Percentiles rank a stretch among this genome's conserved stretches.
Conservation (phyloP, 371 early-diverging fungal genomes). For the Nematocida sp. region DNA sequence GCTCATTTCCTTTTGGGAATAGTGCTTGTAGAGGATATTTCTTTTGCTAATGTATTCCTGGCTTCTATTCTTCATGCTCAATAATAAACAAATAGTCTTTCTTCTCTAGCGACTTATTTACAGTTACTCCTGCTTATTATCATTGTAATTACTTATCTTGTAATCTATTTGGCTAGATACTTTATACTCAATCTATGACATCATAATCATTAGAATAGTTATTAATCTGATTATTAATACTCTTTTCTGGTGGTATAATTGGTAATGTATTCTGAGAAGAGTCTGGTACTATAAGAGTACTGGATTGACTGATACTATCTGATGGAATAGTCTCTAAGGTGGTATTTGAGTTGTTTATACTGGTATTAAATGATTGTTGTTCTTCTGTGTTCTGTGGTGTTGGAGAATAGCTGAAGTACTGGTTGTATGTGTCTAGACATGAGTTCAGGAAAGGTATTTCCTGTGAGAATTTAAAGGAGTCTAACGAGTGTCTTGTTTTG, state of each 20-base stretch:
- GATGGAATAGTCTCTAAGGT: no score
- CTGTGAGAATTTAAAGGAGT: no score
- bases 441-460: not conserved
- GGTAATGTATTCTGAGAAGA: no score
- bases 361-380: not conserved
- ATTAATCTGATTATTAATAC: not conserved
- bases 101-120: no score
- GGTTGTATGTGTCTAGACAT: not conserved
- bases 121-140: not conserved
- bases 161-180: no score
- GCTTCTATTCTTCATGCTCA: constrained; percentile 37
- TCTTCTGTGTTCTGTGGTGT: no score
- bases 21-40: not conserved
- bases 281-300: no score
- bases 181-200: no score
- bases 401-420: no score
- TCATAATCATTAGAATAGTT: no score
- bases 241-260: not conserved
- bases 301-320: no score
- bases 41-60: constrained; percentile 18
- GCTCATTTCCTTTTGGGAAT: constrained; percentile 8
- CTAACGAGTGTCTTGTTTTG: not conserved
- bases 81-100: not conserved
- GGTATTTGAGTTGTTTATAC: not conserved
- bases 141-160: no score